These are phyloP conservation scores for Fraxinus ornus DNA, from an alignment of 305 asterid species.

Conservation along the genomic window DNA sequence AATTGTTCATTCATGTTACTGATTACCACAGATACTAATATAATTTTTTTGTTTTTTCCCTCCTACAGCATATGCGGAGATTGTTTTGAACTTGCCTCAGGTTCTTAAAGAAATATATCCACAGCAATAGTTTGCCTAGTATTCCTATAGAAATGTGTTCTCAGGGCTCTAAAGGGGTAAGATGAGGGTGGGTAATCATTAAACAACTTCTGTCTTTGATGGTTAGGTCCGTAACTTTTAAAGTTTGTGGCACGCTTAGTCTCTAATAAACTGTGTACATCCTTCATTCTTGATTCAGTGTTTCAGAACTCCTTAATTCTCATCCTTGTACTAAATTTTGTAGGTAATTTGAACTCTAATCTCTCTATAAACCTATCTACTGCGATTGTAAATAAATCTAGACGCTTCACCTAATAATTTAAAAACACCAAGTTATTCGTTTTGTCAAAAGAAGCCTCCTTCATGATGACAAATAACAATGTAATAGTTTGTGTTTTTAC, in stretches of 20 bases:
- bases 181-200: not conserved
- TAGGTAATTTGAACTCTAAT: no score
- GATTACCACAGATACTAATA: not conserved
- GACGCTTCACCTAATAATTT: no score
- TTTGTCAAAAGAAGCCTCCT: no score
- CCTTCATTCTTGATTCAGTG: not conserved
- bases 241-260: not conserved
- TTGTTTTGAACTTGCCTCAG: conserved; percentile 63
- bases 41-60: not conserved
- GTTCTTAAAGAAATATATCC: conserved; percentile 57
- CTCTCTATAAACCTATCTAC: no score
- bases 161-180: not conserved
- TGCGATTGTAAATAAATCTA: no score
- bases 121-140: conserved; percentile 22
- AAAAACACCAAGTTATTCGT: no score
- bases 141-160: not conserved
- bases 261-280: not conserved
- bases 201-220: not conserved
- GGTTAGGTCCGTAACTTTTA: no score
- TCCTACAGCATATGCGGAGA: conserved; percentile 81
- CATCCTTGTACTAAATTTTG: no score
- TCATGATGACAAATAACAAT: no score
- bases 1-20: not conserved
- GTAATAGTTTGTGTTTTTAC: no score
- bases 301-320: not conserved